Evolutionary conservation across 306 rosid genomes (phyloP), one percentile per base, ranked within the genome.

Genomic region (Trifolium dubium): DNA sequence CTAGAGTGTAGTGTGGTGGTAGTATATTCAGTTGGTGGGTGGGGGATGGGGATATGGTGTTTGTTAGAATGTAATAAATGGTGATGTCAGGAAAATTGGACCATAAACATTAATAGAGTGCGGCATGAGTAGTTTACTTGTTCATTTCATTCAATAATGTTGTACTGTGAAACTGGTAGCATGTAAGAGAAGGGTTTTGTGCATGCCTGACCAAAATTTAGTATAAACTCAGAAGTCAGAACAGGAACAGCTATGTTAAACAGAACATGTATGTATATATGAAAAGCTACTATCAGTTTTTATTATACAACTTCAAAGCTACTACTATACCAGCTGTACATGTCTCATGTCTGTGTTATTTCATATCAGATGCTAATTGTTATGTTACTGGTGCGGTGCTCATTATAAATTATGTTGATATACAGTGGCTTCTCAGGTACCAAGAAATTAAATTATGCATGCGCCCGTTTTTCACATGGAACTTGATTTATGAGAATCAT

Each of bases 91-190:
- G 3, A 59, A 59, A 2, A 59, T 31, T 59, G 65, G 65, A 6
- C 65, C 65, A 30, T 59, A 4, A 17, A 59, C 65, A 59, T 59
- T 59, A 59, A 59, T 59, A 59, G 9, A 59, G 64, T 59, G 13
- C 37, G 19, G 40, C 64, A 6, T 30, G 62, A 59, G 64, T 30
- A 30, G 64, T 59, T 59, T 6, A 14, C n/a, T n/a, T n/a, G 10
- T 59, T 28, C 6, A 41, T 59, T 59, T 59, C 19, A 59, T 12
- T 12, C 5, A 59, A 59, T 59, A 30, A 30, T 59, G 40, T 1
- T 54, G 61, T 18, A 19, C 6, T 23, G 28, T 44, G 5, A 2
- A 0, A 37, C 2, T 43, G 30, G 30, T 10, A 55, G 5, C 34
- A 55, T 55, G 62, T 23, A 55, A 55, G 62, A 55, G n/a, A 6